Percentiles rank a stretch among this genome's conserved stretches.
Evolutionary conservation across 257 asterid genomes (phyloP).

Genomic region (Ocimum tenuiflorum): DNA sequence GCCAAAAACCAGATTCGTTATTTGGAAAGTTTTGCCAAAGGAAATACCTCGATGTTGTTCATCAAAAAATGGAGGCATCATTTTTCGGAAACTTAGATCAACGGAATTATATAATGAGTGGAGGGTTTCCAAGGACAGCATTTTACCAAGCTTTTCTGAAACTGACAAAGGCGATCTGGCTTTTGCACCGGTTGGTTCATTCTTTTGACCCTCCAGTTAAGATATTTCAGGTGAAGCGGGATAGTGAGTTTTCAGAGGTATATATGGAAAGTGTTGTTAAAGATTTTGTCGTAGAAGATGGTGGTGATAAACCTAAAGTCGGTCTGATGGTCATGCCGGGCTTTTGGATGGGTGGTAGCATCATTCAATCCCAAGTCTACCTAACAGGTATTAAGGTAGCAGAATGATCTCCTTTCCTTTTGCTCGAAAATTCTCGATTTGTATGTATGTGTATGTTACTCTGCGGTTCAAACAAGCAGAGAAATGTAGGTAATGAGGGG

Average conservation of each 20-base stretch:
- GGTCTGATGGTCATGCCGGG: constrained; percentile 98
- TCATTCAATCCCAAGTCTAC: constrained; percentile 83
- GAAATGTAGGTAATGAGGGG: background rate
- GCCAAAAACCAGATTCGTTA: constrained; percentile 60
- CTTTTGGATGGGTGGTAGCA: constrained; percentile 86
- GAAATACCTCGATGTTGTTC: constrained; percentile 67
- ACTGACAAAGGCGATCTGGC: constrained; percentile 85
- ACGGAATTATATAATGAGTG: constrained; percentile 52
- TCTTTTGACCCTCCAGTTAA: constrained; percentile 71
- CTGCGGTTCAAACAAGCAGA: background rate
- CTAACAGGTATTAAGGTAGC: constrained; percentile 60
- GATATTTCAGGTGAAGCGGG: constrained; percentile 81
- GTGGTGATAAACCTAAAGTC: constrained; percentile 68
- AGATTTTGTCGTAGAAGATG: constrained; percentile 47
- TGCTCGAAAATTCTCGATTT: background rate
- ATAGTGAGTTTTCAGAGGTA: constrained; percentile 76
- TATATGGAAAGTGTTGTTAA: constrained; percentile 87
- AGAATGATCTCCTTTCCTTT: constrained; percentile 34
- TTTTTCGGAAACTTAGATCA: constrained; percentile 90
- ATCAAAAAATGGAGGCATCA: constrained; percentile 90
- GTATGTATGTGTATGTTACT: background rate
- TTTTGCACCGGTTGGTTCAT: constrained; percentile 74
- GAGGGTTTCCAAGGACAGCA: constrained; percentile 96
- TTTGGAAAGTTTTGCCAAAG: constrained; percentile 75
- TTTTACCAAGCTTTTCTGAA: constrained; percentile 93